A percentile compares a stretch with the other conserved stretches of the same genome.
These are phyloP conservation scores for Cicer bijugum DNA, from an alignment of 306 rosid genomes.

Conservation along the genomic window DNA sequence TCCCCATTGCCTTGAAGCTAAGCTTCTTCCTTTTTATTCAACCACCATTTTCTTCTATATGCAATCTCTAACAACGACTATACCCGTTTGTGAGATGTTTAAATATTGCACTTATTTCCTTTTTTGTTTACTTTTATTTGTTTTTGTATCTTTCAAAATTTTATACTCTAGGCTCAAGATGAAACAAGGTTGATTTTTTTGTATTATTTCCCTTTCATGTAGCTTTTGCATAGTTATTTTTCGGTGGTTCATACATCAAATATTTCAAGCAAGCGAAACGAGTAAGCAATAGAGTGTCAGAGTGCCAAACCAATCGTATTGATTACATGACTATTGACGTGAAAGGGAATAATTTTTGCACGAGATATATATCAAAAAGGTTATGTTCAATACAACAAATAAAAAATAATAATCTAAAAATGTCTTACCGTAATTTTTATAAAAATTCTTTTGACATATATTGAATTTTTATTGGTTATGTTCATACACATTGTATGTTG, in stretches of 20 bases:
- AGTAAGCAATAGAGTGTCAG: conserved; percentile 31
- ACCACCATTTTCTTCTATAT: conserved; percentile 47
- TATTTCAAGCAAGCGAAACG: conserved; percentile 30
- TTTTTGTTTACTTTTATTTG: neutral
- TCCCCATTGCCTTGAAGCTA: conserved; percentile 90
- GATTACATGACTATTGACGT: conserved; percentile 22
- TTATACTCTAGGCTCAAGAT: neutral
- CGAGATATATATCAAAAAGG: neutral
- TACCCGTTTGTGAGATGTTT: conserved; percentile 27
- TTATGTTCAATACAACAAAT: neutral
- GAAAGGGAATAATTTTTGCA: conserved; percentile 23
- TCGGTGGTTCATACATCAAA: conserved; percentile 22
- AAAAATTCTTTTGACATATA: neutral
- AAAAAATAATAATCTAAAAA: neutral
- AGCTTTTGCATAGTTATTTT: neutral
- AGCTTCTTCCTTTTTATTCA: conserved; percentile 68
- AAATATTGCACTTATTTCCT: conserved; percentile 32
- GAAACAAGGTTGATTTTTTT: neutral
- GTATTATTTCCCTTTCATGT: conserved; percentile 19
- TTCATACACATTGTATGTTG: neutral
- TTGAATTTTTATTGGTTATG: neutral
- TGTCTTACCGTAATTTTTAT: neutral
- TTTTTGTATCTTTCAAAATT: conserved; percentile 19
- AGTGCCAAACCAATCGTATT: conserved; percentile 27
- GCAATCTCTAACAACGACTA: conserved; percentile 40